Conservation (phyloP, 768 basidiomycete species). For the Botryobasidium botryosum region DNA sequence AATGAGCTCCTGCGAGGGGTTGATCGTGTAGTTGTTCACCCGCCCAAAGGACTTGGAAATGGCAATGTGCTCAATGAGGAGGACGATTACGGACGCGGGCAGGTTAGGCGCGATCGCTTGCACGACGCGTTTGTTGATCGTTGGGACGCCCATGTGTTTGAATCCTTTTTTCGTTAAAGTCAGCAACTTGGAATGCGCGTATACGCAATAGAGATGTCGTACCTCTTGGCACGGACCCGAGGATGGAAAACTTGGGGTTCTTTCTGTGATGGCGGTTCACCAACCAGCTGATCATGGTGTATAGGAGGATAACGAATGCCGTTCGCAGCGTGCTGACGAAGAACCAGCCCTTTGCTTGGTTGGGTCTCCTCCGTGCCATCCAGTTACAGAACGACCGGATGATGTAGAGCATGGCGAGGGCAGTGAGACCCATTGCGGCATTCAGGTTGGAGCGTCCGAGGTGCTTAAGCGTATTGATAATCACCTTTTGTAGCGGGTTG, state of each 20-base stretch:
- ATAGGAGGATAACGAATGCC: conserved; percentile 73
- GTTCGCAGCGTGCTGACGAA: conserved; percentile 63
- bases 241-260: conserved; percentile 48
- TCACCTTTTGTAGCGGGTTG: no score
- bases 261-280: conserved; percentile 47
- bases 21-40: conserved; percentile 76
- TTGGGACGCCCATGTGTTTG: conserved; percentile 30
- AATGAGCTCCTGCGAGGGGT: conserved; percentile 45
- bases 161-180: conserved; percentile 13
- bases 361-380: conserved; percentile 42
- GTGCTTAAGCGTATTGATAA: conserved; percentile 85
- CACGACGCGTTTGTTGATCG: conserved; percentile 35
- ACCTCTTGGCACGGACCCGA: conserved; percentile 71
- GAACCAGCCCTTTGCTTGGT: conserved; percentile 54
- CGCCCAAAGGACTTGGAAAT: conserved; percentile 96
- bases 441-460: conserved; percentile 54
- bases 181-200: not conserved
- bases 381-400: conserved; percentile 42
- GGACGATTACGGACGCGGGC: conserved; percentile 73
- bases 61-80: conserved; percentile 89
- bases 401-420: conserved; percentile 48
- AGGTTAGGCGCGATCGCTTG: conserved; percentile 55
- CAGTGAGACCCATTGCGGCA: conserved; percentile 78
- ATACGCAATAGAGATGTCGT: not conserved
- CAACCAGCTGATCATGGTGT: conserved; percentile 79